Base-by-base conservation (phyloP, 148 eudicot genomes). In the Euryodendron excelsum region DNA sequence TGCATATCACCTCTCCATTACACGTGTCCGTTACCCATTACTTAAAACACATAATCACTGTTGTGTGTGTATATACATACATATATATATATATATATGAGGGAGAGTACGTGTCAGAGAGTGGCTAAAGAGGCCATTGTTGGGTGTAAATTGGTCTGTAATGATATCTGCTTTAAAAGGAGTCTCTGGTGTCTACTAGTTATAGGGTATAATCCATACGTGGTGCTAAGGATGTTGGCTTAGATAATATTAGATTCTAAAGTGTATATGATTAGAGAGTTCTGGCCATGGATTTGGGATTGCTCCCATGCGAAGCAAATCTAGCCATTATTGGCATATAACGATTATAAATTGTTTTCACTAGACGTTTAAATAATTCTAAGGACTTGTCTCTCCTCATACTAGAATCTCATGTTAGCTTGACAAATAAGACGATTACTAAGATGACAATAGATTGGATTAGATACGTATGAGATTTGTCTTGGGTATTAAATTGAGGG, bases 231-330 rank as follows among this genome's bases (percentile, higher is more conserved):
- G 56, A n/a, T n/a, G 36, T 13, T 63, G 21, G 47, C 25, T 11
- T n/a, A 31, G 20, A 14, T 33, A 23, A 41, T 39, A 3, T 23
- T 14, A 47, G 36, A 47, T 28, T 47, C 36, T 27, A 47, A 27
- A 70, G 56, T 17, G 11, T 17, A 52, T 41, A 41, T 41, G 45
- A 41, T 5, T 25, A 45, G 34, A 71, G 37, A 50, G 37, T 7
- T 50, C 4, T 48, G 61, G 31, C 2, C 17, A 73, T 25, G 23
- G 25, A 33, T n/a, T n/a, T 34, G 25, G 63, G 12, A 31, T n/a
- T 33, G 11, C 63, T 55, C 30, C n/a, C 63, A 73, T 73, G 76
- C 55, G 76, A 73, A 53, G n/a, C 1, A 30, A 34, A 73, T 73
- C 76, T 53, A 53, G 27, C 76, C 30, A 53, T 55, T 73, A 53